Evolutionary conservation across 1,284 basidiomycete species (phyloP).

Genomic region (Microbotryomycetes sp.): DNA sequence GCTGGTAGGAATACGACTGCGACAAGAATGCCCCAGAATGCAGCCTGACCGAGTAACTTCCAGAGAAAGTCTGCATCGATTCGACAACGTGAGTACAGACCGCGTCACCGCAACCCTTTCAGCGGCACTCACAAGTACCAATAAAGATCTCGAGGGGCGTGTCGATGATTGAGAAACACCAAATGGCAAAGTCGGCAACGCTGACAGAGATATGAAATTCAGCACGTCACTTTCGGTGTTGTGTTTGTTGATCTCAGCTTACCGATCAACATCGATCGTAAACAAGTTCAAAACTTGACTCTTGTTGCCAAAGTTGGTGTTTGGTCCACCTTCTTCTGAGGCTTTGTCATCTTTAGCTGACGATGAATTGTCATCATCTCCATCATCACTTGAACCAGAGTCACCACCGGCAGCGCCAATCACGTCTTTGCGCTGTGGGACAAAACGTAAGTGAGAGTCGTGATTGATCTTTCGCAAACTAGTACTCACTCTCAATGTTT

Average conservation of each 20-base stretch:
- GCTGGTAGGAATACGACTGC: conserved; percentile 76
- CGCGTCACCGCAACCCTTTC: neutral
- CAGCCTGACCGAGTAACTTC: conserved; percentile 61
- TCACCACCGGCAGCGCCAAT: conserved; percentile 30
- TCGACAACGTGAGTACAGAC: conserved; percentile 8
- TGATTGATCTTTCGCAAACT: too few relatives aligned
- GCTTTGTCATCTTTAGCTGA: conserved; percentile 58
- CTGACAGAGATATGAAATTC: neutral
- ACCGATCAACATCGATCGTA: conserved; percentile 80
- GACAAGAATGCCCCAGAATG: conserved; percentile 71
- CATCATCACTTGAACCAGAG: conserved; percentile 44
- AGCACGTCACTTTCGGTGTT: too few relatives aligned
- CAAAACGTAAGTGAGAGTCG: neutral
- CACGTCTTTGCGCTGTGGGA: conserved; percentile 31
- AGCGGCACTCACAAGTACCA: conserved; percentile 38
- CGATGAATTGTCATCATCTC: conserved; percentile 24
- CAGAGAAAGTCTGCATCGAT: conserved; percentile 63
- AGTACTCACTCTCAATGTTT: conserved; percentile 58
- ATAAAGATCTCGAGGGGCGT: conserved; percentile 80
- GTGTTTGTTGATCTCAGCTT: too few relatives aligned
- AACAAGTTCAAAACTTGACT: conserved; percentile 56
- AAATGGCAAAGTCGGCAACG: conserved; percentile 28
- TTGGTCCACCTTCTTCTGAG: neutral
- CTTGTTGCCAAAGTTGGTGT: conserved; percentile 5
- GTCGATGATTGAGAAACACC: conserved; percentile 50